Evolutionary conservation across 495 filamentous ascomycete species (phyloP).

Genomic region (Articulospora tetracladia): DNA sequence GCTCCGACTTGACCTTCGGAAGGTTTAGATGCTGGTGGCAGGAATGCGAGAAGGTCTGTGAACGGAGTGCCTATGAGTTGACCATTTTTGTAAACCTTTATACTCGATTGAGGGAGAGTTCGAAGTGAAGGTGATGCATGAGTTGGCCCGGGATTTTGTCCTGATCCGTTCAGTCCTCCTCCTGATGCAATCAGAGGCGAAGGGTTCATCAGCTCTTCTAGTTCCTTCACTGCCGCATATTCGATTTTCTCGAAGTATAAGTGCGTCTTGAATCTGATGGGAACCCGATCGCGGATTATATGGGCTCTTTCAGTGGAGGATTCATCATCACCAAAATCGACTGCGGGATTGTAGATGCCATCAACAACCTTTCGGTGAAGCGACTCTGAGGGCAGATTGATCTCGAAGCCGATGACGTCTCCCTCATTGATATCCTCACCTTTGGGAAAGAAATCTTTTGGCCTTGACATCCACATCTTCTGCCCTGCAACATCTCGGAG

Average conservation of each 20-base stretch:
- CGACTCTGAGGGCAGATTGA: constrained; percentile 78
- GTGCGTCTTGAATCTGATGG: constrained; percentile 87
- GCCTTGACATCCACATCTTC: constrained; percentile 89
- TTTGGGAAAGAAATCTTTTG: constrained; percentile 77
- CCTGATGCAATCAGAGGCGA: constrained; percentile 47
- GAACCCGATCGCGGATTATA: constrained; percentile 90
- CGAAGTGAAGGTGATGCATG: constrained; percentile 68
- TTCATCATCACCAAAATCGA: constrained; percentile 62
- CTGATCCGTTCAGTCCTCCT: constrained; percentile 23
- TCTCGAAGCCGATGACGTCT: constrained; percentile 93
- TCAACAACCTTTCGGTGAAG: constrained; percentile 85
- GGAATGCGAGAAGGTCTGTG: constrained; percentile 82
- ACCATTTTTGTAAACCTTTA: constrained; percentile 92
- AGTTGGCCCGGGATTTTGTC: constrained; percentile 48
- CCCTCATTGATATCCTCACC: constrained; percentile 71
- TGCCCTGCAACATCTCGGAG: constrained; percentile 85
- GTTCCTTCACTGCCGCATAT: constrained; percentile 80
- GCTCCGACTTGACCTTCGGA: constrained; percentile 62
- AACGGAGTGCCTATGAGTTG: constrained; percentile 81
- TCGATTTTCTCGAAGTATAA: constrained; percentile 95
- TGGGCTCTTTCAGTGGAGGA: constrained; percentile 45
- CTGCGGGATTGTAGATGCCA: constrained; percentile 79
- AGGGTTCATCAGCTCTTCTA: constrained; percentile 82
- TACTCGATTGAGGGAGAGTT: constrained; percentile 79
- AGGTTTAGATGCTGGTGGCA: constrained; percentile 85